Base-by-base conservation (phyloP, 2,329 filamentous ascomycete species). In the Tolypocladium endophyticum region DNA sequence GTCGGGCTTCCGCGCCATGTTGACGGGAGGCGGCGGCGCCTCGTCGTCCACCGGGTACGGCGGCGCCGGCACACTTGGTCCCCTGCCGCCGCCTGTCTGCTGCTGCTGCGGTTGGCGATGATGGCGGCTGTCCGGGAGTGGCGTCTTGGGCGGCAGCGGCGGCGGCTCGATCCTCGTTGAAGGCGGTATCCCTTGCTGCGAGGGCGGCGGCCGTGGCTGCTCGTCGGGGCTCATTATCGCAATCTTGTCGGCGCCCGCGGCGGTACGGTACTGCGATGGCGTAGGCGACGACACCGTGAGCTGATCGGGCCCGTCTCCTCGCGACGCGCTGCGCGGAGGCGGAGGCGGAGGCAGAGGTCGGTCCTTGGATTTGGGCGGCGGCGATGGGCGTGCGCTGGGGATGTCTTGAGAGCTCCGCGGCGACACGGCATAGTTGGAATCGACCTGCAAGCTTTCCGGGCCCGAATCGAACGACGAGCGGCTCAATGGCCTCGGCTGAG, bases 1-100 rank as follows among this genome's bases (percentile, higher is more conserved):
- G 56, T 89, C 87, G 1, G 93, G 93, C 72, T 97, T 97, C 65
- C 87, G 85, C 53, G 88, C 86, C 81, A 91, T 89, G 68, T 96
- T 95, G 9, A 95, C 91, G 8, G 83, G 79, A 3, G 93, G 93
- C 23, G 93, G 92, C 35, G 88, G 87, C 33, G 88, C 89, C 67
- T 95, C 88, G 53, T 85, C 87, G 50, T 86, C 87, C 55, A 90
- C 75, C 0, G 93, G 93, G 71, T 97, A 97, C 0, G 92, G 92
- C 39, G 90, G 80, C 11, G 77, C 71, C 1, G 72, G 63, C 7
- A 70, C 67, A 61, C 74, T 68, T 61, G 73, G 66, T 64, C 76
- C 67, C 62, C 70, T 43, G 62, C 67, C 54, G 58, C 67, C 64
- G 57, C 66, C 63, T 45, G 71, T 76, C 66, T 71, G 55, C 8